Evolutionary conservation across 2,329 filamentous ascomycete genomes (phyloP), one percentile per base, ranked within the genome.

Genomic region (Aspergillus phoenicis): DNA sequence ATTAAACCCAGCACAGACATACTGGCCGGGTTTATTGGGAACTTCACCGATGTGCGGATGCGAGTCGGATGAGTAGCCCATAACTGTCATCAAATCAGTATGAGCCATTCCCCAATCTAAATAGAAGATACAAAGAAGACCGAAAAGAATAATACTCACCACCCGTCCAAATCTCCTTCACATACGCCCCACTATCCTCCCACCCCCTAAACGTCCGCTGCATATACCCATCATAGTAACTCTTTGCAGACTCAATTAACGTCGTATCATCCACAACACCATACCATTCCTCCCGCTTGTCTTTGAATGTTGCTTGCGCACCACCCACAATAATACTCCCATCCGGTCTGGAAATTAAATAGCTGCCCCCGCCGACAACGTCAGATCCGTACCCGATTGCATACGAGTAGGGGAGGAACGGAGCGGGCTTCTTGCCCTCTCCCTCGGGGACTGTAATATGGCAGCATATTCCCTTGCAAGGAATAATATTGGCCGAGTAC

Each of bases 401-500:
- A 66, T 88, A 89, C 1, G 86, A 87, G 8, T 78, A 80, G 5
- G 77, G 72, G 62, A 77, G 62, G 41, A 74, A 70, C 36, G 77
- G 71, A 24, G 73, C 52, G 22, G 64, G 33, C 3, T 36, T 61
- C 55, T 71, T 64, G 55, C 59, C 11, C 33, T 36, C 28, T 30
- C 28, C 67, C 15, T 68, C 61, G 0, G 75, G 72, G 1, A 71
- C 62, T 2, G 67, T 65, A 39, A 78, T 73, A 41, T 74, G 75
- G 28, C 71, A 73, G 64, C 76, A 77, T 11, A 78, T 71, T 0
- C 91, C 92, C n/a, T 90, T 83, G 10, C 89, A 88, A 0, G 93
- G 93, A 1, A 93, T 85, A 62, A 97, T 89, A 15, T 93, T 82
- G 64, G 88, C 86, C 2, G 84, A 80, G 67, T 96, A 89, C 36